Conservation (phyloP, 2,329 filamentous ascomycete species). For the Diaporthe humulicola region DNA sequence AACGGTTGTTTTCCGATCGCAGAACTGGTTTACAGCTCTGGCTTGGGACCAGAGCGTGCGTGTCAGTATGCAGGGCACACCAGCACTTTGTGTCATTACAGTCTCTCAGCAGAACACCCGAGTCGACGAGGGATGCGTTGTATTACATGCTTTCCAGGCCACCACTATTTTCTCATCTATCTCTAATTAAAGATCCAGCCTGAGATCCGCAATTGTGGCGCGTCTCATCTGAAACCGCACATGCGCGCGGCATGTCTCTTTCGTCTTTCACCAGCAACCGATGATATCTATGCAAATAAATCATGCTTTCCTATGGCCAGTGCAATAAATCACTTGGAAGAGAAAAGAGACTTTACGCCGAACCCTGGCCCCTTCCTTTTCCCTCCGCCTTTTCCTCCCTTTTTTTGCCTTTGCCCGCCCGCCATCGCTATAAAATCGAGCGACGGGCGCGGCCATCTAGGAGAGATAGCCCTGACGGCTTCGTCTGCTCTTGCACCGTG, state of each 20-base stretch:
- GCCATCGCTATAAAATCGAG: background rate
- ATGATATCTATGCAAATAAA: constrained; percentile 3
- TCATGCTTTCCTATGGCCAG: constrained; percentile 10
- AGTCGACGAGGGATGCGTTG: background rate
- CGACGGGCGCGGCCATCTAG: background rate
- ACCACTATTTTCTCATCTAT: background rate
- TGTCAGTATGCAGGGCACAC: background rate
- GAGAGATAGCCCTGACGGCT: background rate
- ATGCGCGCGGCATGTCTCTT: background rate
- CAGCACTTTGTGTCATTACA: background rate
- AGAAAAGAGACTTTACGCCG: background rate
- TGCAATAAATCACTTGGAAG: background rate
- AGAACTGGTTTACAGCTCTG: background rate
- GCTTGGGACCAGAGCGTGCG: background rate
- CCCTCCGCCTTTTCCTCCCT: background rate
- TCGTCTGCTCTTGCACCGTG: background rate
- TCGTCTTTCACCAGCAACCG: background rate
- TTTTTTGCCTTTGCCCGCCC: background rate
- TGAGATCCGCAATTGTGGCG: background rate
- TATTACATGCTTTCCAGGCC: constrained; percentile 4
- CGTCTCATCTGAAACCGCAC: constrained; percentile 25
- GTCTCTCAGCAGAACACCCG: background rate
- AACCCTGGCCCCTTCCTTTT: background rate
- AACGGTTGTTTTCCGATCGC: background rate
- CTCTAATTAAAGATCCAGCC: background rate